These are phyloP conservation scores for Kokia cookei DNA, from an alignment of 441 rosid species.

Conservation along the genomic window DNA sequence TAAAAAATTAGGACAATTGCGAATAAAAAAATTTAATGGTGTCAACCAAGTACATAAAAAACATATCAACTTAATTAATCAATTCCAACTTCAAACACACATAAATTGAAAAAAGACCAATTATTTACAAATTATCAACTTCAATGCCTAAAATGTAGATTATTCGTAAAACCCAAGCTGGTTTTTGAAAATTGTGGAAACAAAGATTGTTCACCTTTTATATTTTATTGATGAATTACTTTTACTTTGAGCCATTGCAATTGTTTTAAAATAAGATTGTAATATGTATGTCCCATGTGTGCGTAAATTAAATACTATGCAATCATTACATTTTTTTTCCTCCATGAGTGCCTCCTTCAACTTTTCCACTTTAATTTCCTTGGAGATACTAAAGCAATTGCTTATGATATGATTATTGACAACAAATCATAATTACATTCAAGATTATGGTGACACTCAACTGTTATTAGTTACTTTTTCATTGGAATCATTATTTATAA, in stretches of 20 bases:
- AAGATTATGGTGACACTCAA: background rate
- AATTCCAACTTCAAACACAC: too few species aligned
- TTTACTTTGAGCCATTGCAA: background rate
- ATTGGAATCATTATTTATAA: too few species aligned
- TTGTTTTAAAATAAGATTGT: background rate
- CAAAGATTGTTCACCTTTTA: conserved; percentile 7
- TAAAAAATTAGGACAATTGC: too few species aligned
- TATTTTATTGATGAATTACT: background rate
- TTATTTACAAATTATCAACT: too few species aligned
- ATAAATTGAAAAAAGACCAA: too few species aligned
- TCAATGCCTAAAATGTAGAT: background rate
- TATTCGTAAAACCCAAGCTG: conserved; percentile 4
- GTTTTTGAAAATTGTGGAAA: conserved; percentile 1
- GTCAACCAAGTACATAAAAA: too few species aligned
- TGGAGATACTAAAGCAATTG: background rate
- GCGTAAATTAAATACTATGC: too few species aligned
- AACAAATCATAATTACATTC: background rate
- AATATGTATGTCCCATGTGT: background rate
- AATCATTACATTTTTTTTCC: background rate
- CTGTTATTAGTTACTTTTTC: background rate
- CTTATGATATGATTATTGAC: background rate
- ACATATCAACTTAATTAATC: too few species aligned
- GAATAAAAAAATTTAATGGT: too few species aligned
- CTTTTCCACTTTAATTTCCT: background rate
- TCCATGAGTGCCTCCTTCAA: background rate